Base-by-base conservation (phyloP, 2,329 filamentous ascomycete genomes). In the Epichloe brachyelytri region DNA sequence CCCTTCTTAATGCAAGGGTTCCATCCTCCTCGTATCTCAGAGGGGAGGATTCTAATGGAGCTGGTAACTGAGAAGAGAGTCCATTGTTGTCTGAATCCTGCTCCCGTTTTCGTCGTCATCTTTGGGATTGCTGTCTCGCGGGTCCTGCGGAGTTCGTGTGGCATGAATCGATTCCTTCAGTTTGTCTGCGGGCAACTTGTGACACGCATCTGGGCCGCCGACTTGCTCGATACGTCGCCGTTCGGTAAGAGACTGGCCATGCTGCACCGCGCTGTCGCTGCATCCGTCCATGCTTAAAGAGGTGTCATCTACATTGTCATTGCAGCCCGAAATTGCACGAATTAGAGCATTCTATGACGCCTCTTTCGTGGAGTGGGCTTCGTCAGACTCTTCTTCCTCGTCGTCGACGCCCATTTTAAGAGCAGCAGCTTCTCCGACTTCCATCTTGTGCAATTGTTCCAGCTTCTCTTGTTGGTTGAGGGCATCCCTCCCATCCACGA, bases 361-460 rank as follows among this genome's bases (percentile, higher is more conserved):
- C 47, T 51, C 54, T 43, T 63, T 63, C 44, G 60, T 53, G 22
- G 54, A 55, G 11, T 59, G 51, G 4, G 56, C 51, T 40, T 54
- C 54, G 34, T 59, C 61, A 8, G 62, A 65, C 30, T 70, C 67
- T 5, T 71, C 69, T 1, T 70, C 67, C 1, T 68, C 63, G 2
- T 70, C 67, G 15, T 69, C 66, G 22, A 69, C 59, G 48, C 65
- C 62, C 60, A 63, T 65, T 50, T 62, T 65, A 4, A 80, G 63
- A 8, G 77, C 78, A 2, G 71, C 72, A 12, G 77, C 78, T 59
- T 81, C 78, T 51, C 73, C 75, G 2, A 78, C 72, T 57, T 81
- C 78, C 78, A 81, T 82, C 58, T 73, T 70, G 58, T 80, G 78
- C 15, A 81, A 67, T 49, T 72, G 75, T 51, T 77, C 71, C 48